phyloP scores from a whole-genome alignment of 306 rosid species.

The Herpetospermum pedunculosum region DNA sequence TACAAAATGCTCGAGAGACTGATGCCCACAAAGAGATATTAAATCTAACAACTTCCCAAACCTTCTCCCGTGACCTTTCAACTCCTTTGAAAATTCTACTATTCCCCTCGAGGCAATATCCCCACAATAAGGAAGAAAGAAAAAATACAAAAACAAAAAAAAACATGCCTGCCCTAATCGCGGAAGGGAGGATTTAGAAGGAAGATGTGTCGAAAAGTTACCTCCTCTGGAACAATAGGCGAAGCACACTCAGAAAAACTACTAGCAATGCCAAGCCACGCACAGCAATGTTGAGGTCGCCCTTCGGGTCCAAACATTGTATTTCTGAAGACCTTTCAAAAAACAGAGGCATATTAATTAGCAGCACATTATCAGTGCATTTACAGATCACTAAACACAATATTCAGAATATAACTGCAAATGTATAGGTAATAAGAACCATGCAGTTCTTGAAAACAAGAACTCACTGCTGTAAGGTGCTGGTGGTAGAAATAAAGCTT shows the following conservation, averaged over 20 bases:
- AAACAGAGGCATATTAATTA: neutral
- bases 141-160: no score
- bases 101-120: neutral
- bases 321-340: constrained; percentile 78
- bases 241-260: constrained; percentile 98
- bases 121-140: neutral
- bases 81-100: neutral
- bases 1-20: neutral
- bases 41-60: neutral
- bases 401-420: neutral
- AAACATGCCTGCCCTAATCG: neutral
- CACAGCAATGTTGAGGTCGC: constrained; percentile 98
- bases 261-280: constrained; percentile 98
- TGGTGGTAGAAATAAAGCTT: constrained; percentile 92
- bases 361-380: constrained; percentile 1
- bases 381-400: constrained; percentile 18
- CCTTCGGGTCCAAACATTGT: constrained; percentile 99
- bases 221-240: constrained; percentile 92
- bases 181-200: neutral
- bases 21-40: neutral
- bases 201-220: constrained; percentile 16
- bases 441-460: constrained; percentile 12
- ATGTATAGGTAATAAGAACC: constrained; percentile 5
- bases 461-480: constrained; percentile 82
- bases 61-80: neutral